Evolutionary conservation across 2,329 filamentous ascomycete species (phyloP), one percentile per base, ranked within the genome.

Genomic region (Cercospora sp.): DNA sequence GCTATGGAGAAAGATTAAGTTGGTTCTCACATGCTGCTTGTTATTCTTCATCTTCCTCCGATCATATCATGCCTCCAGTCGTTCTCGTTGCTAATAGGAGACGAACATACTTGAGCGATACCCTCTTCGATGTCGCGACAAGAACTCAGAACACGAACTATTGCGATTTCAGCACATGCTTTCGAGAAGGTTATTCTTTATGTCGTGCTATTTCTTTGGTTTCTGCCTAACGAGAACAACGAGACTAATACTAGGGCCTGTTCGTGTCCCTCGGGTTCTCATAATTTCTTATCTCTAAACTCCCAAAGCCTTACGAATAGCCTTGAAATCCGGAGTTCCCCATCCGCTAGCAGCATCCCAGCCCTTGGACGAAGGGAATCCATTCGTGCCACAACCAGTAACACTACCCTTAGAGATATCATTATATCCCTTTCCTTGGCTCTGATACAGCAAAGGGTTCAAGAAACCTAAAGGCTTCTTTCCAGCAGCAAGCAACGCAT

Each of bases 381-480:
- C 73, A 61, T 45, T 67, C 63, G 70, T 69, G 9, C 66, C 65
- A 60, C 82, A 84, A 3, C 82, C 81, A 26, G 77, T 71, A 6
- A 75, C 76, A n/a, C 71, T 77, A 0, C 82, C 81, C 32, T 76
- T 77, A 16, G 72, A 80, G 71, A 78, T 82, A 70, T 88, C 86
- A 1, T 79, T 86, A n/a, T 88, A 80, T 0, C 80, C 85, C 69
- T 80, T 76, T 65, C 81, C 82, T 5, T 82, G 82, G 12, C 49
- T 59, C 40, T 78, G 79, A 74, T 89, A 89, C 5, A 89, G 74
- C 85, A 85, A 88, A 0, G 87, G 87, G 73, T 89, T 89, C 58
- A 89, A 69, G 79, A 87, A 89, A 0, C 87, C 87, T 53, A 89
- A 77, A 0, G 81, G 77, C 0, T 82, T 74, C 74, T 85, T 83